A percentile compares a stretch with the other conserved stretches of the same genome.
Evolutionary conservation across 257 asterid genomes (phyloP).

Genomic region (Catharanthus roseus): DNA sequence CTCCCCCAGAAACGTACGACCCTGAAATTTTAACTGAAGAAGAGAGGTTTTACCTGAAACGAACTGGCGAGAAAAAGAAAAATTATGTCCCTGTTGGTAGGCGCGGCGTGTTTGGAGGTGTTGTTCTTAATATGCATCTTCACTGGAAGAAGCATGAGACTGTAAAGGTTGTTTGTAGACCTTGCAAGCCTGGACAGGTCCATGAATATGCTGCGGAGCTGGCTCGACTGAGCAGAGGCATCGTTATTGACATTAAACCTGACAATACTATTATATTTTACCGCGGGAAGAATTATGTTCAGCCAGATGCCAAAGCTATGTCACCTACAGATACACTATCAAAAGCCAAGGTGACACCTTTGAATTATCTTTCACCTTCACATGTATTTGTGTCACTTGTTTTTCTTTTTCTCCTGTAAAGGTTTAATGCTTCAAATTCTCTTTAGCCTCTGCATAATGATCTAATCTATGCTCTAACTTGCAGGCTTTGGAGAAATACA

Average conservation of each 20-base stretch:
- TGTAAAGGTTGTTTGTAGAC: conserved; percentile 80
- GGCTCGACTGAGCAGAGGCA: conserved; percentile 79
- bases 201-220: conserved; percentile 76
- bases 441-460: not conserved
- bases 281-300: conserved; percentile 90
- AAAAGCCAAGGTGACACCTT: conserved; percentile 67
- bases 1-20: conserved; percentile 63
- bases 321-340: conserved; percentile 88
- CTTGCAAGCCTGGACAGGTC: conserved; percentile 89
- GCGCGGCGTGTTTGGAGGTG: conserved; percentile 96
- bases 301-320: conserved; percentile 67
- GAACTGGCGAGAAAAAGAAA: conserved; percentile 92
- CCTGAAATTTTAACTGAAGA: conserved; percentile 95
- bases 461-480: conserved; percentile 9
- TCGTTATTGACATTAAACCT: conserved; percentile 70
- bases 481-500: conserved; percentile 86
- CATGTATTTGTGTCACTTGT: not conserved
- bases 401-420: not conserved
- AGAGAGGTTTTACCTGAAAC: conserved; percentile 83
- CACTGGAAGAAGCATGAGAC: conserved; percentile 98
- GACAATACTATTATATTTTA: conserved; percentile 60
- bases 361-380: not conserved
- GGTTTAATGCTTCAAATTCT: too few relatives aligned
- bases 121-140: conserved; percentile 96
- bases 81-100: conserved; percentile 83